Evolutionary conservation across 1,284 basidiomycete genomes (phyloP).

Genomic region (Cryptococcus sp.): DNA sequence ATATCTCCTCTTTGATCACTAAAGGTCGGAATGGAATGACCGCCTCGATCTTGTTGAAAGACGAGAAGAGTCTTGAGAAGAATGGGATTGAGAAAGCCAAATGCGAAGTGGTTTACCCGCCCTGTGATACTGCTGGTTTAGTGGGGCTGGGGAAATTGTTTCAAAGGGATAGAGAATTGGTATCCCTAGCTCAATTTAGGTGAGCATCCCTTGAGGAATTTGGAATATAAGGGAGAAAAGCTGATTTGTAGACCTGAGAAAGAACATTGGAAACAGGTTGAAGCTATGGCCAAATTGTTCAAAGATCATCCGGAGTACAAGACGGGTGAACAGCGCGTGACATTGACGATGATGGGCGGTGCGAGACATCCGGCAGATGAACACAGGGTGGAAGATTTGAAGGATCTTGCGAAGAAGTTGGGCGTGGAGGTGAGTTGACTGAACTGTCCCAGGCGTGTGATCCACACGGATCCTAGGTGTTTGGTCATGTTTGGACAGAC

Average conservation of each 20-base stretch:
- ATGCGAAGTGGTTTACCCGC: slow-evolving; percentile 71
- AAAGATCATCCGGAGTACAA: slow-evolving; percentile 57
- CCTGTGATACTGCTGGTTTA: slow-evolving; percentile 81
- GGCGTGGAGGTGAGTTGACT: slow-evolving; percentile 57
- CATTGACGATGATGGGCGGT: slow-evolving; percentile 66
- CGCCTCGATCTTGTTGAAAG: slow-evolving; percentile 32
- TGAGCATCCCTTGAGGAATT: slow-evolving; percentile 33
- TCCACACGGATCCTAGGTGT: neutral
- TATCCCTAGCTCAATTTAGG: slow-evolving; percentile 91
- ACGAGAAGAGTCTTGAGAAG: slow-evolving; percentile 23
- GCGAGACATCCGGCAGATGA: slow-evolving; percentile 73
- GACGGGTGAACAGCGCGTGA: slow-evolving; percentile 18
- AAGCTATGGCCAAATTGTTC: slow-evolving; percentile 63
- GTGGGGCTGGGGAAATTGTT: slow-evolving; percentile 58
- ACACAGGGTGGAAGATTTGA: slow-evolving; percentile 62
- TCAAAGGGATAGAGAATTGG: slow-evolving; percentile 60
- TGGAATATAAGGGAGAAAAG: neutral
- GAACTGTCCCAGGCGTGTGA: neutral
- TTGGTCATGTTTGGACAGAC: neutral
- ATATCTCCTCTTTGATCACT: slow-evolving; percentile 67
- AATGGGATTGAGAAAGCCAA: slow-evolving; percentile 14
- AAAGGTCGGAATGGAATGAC: slow-evolving; percentile 20
- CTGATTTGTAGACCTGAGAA: slow-evolving; percentile 69
- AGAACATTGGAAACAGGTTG: slow-evolving; percentile 78
- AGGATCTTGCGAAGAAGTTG: slow-evolving; percentile 59